Conservation (phyloP, 495 filamentous ascomycete genomes). For the Articulospora tetracladia region DNA sequence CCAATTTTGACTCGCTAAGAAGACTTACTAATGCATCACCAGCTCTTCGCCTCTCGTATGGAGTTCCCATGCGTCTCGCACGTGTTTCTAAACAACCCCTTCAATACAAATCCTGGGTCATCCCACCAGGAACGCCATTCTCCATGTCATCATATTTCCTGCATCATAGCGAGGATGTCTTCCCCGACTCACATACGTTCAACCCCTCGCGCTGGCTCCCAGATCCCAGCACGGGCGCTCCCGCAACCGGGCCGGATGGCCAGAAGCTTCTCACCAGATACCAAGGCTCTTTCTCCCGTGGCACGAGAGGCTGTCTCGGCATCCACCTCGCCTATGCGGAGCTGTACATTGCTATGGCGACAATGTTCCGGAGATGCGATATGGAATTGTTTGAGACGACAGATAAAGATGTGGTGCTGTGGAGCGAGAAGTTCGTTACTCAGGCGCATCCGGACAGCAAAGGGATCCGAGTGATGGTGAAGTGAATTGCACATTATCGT, state of each 20-base stretch:
- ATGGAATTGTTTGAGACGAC: slow-evolving; percentile 17
- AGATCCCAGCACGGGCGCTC: background rate
- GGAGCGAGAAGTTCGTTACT: background rate
- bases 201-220: slow-evolving; percentile 47
- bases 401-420: slow-evolving; percentile 6
- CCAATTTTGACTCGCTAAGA: background rate
- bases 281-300: slow-evolving; percentile 44
- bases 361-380: slow-evolving; percentile 29
- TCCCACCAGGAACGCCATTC: slow-evolving; percentile 35
- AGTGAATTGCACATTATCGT: too few species aligned
- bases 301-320: slow-evolving; percentile 45
- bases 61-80: slow-evolving; percentile 25
- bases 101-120: slow-evolving; percentile 25
- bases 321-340: slow-evolving; percentile 44
- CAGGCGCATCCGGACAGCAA: slow-evolving; percentile 3
- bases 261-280: slow-evolving; percentile 31
- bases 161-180: slow-evolving; percentile 42
- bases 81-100: slow-evolving; percentile 26
- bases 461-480: slow-evolving; percentile 13
- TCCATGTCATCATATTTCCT: slow-evolving; percentile 43
- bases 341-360: slow-evolving; percentile 36
- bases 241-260: slow-evolving; percentile 3
- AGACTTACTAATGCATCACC: slow-evolving; percentile 22
- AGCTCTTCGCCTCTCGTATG: slow-evolving; percentile 38
- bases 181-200: slow-evolving; percentile 43